Base-by-base conservation (phyloP, 495 filamentous ascomycete species). In the Neurospora sublineolata region DNA sequence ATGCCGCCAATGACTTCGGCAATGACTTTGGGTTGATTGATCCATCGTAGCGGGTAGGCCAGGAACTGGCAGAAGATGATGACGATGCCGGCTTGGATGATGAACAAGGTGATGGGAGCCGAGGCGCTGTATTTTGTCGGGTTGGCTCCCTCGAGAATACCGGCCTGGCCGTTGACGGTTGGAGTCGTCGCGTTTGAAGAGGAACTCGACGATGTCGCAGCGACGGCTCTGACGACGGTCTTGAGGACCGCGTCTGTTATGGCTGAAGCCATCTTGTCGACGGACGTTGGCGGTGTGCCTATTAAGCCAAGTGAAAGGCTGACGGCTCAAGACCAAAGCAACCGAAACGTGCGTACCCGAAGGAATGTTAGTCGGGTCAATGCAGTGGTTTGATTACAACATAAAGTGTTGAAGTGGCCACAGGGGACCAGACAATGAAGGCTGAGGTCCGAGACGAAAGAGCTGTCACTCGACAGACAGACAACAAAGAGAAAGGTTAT, bases 1-100 rank as follows among this genome's bases (percentile, higher is more conserved):
- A 99, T 94, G 70, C 95, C 95, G 30, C 91, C 94, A 73, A 99
- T 91, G 46, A 99, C 93, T 86, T 98, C 95, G 52, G 95, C 93
- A 75, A 99, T 99, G 72, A 98, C 94, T 72, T 91, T 88, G 67
- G 94, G 94, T 78, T 98, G 94, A 70, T 92, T 90, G 64, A 97
- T 82, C 77, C 91, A 92, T 70, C 92, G 93, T 10, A 98, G 87
- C 30, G 94, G 95, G 75, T 78, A 85, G 68, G 84, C 80, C 42
- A 98, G 86, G 41, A 96, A 75, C 58, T 93, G 91, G 79, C 93
- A 96, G 78, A 97, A 89, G 69, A 96, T 88, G 77, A 98, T 91
- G 77, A 99, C 97, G 73, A 99, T 93, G 72, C 84, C 85, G 20
- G 92, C 91, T 93, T 98, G 94, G 68, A 98, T 93, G 75, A 97